Base-by-base conservation (phyloP, 805 yeast species). In the Candida dendrica region DNA sequence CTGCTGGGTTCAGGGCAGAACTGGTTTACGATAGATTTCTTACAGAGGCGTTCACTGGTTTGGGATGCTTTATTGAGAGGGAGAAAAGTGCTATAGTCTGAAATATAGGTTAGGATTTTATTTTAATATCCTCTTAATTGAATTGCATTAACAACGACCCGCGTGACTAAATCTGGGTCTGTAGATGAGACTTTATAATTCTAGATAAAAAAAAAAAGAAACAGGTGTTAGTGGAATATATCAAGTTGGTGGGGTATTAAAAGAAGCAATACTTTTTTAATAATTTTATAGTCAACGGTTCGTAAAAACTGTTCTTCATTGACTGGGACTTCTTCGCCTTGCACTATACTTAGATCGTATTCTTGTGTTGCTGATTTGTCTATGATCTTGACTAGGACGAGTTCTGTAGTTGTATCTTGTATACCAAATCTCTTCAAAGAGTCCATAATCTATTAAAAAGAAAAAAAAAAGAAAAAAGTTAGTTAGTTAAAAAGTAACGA, bases 1-100 rank as follows among this genome's bases (percentile, higher is more conserved):
- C 96, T 3, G 81, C 93, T 13, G 98, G 98, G 2, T 89, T 89
- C 73, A 74, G 80, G 45, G 68, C 85, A 24, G 75, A 77, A 39
- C 68, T 65, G 27, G 89, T 84, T 16, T 86, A 82, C 56, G 78
- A 79, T 49, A 75, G 91, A 49, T 81, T 91, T 4, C 66, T 93
- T 40, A 84, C 84, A 44, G 93, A 85, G 50, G 97, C 98, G 6
- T 91, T 90, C 52, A 77, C 81, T 66, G 97, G 98, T 0, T 66
- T 93, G 45, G 90, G 87, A 14, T 89, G 96, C 59, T 73, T 82
- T 44, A 74, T 93, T 22, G 82, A 78, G 33, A 71, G 66, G 34
- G 90, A 84, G 49, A 71, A 74, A 51, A 53, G 45, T 38, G 31
- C 36, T 40, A 34, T 42, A 47, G 17, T 53, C 50, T 27, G 35